These are phyloP conservation scores for Colletotrichum neosansevieriae DNA, from an alignment of 2,329 filamentous ascomycete genomes.

Conservation along the genomic window DNA sequence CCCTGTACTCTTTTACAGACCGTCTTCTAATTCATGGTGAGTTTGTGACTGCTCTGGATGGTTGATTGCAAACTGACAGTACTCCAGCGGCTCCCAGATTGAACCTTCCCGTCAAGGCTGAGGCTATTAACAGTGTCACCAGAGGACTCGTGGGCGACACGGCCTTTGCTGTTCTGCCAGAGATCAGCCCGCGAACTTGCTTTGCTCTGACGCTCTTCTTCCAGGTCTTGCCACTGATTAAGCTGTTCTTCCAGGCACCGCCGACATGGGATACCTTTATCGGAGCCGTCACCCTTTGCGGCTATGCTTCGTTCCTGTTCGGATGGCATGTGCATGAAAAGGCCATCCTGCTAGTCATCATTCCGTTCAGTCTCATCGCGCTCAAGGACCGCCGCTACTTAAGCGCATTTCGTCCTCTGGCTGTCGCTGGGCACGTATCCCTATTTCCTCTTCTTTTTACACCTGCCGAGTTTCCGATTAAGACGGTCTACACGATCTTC, in stretches of 20 bases:
- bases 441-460: conserved; percentile 96
- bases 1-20: conserved; percentile 93
- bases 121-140: conserved; percentile 89
- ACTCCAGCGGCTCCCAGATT: conserved; percentile 81
- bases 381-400: conserved; percentile 91
- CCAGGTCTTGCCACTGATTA: conserved; percentile 82
- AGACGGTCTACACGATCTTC: conserved; percentile 90
- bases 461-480: conserved; percentile 90
- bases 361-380: conserved; percentile 93
- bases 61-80: conserved; percentile 48
- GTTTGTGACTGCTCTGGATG: conserved; percentile 45
- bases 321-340: conserved; percentile 99
- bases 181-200: conserved; percentile 83
- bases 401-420: conserved; percentile 89
- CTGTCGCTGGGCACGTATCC: conserved; percentile 93
- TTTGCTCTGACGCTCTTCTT: conserved; percentile 87
- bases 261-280: conserved; percentile 93
- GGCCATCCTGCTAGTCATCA: conserved; percentile 91
- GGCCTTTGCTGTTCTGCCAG: conserved; percentile 90
- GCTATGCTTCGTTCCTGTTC: conserved; percentile 96
- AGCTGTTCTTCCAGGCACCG: conserved; percentile 74
- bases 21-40: conserved; percentile 83
- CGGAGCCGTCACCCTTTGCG: conserved; percentile 89
- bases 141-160: conserved; percentile 94
- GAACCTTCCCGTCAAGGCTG: conserved; percentile 77